Conservation (phyloP, 2,329 filamentous ascomycete species). For the Didymella keratinophila region DNA sequence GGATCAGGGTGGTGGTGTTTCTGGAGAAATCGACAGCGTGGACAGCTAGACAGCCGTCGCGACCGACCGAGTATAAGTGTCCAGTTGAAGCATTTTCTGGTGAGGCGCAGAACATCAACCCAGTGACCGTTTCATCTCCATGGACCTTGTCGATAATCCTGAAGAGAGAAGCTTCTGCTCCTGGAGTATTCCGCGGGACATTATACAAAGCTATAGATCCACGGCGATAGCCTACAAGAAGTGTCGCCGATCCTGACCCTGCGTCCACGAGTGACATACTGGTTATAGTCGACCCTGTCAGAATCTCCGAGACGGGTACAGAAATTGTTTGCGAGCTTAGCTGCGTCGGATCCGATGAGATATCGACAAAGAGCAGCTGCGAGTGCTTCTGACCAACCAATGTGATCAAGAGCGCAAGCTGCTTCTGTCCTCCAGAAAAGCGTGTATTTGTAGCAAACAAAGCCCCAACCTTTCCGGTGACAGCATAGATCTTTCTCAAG, state of each 20-base stretch:
- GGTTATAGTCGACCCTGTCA: constrained; percentile 60
- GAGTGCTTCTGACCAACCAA: constrained; percentile 49
- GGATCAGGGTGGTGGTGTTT: constrained; percentile 58
- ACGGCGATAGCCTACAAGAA: constrained; percentile 64
- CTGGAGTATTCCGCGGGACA: constrained; percentile 19
- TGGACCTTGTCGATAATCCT: constrained; percentile 50
- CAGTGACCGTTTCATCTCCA: constrained; percentile 71
- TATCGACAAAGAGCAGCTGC: constrained; percentile 39
- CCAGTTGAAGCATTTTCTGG: constrained; percentile 49
- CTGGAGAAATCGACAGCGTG: constrained; percentile 53
- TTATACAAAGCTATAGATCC: constrained; percentile 62
- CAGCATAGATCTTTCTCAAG: constrained; percentile 37
- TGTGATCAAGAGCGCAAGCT: constrained; percentile 48
- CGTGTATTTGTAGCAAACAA: constrained; percentile 41
- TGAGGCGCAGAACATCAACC: constrained; percentile 56
- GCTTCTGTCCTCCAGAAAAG: constrained; percentile 13
- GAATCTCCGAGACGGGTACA: constrained; percentile 33
- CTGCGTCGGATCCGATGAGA: not conserved
- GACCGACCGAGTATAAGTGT: constrained; percentile 74
- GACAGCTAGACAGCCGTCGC: constrained; percentile 79
- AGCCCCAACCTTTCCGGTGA: constrained; percentile 52
- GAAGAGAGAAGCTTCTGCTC: constrained; percentile 20
- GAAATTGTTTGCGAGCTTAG: not conserved
- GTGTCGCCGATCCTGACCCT: constrained; percentile 29
- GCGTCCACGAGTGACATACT: constrained; percentile 53